These are phyloP conservation scores for Stemphylium lycopersici DNA, from an alignment of 2,329 filamentous ascomycete species.

Conservation along the genomic window DNA sequence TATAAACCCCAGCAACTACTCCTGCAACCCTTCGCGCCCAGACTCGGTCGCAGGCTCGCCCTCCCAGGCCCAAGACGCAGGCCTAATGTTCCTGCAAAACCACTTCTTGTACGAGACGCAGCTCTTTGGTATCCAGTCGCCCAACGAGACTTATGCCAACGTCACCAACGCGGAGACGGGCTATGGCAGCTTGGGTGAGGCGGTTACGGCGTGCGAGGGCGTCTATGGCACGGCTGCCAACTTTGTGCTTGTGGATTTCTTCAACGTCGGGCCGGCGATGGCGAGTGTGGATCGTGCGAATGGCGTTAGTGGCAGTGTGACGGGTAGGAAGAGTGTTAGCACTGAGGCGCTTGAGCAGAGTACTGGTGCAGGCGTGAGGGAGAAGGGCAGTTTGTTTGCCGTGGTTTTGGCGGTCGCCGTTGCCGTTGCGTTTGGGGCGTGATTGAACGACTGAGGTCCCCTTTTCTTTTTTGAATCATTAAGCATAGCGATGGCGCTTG, in stretches of 20 bases:
- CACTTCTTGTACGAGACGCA: slow-evolving; percentile 74
- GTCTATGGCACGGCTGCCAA: slow-evolving; percentile 72
- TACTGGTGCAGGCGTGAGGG: slow-evolving; percentile 22
- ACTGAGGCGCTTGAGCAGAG: slow-evolving; percentile 23
- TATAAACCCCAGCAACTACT: slow-evolving; percentile 67
- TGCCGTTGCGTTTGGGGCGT: slow-evolving; percentile 36
- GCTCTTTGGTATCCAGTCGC: slow-evolving; percentile 47
- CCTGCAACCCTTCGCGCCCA: slow-evolving; percentile 74
- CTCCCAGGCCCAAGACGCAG: slow-evolving; percentile 59
- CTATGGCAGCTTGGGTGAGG: slow-evolving; percentile 58
- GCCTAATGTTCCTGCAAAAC: slow-evolving; percentile 75
- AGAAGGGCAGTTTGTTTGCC: slow-evolving; percentile 32
- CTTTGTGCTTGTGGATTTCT: slow-evolving; percentile 82
- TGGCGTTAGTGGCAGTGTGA: slow-evolving; percentile 49
- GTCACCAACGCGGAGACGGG: slow-evolving; percentile 70
- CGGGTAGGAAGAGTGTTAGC: slow-evolving; percentile 34
- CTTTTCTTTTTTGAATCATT: slow-evolving; percentile 4
- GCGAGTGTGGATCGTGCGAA: slow-evolving; percentile 75
- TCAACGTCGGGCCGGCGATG: slow-evolving; percentile 73
- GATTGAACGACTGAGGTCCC: neutral
- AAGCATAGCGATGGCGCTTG: slow-evolving; percentile 14
- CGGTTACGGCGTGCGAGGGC: slow-evolving; percentile 49
- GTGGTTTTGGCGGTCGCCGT: slow-evolving; percentile 40
- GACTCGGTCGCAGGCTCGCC: slow-evolving; percentile 53
- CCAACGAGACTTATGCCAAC: slow-evolving; percentile 59